Conservation (phyloP, 73 alveolate species). For the Paramecium sexaurelia region DNA sequence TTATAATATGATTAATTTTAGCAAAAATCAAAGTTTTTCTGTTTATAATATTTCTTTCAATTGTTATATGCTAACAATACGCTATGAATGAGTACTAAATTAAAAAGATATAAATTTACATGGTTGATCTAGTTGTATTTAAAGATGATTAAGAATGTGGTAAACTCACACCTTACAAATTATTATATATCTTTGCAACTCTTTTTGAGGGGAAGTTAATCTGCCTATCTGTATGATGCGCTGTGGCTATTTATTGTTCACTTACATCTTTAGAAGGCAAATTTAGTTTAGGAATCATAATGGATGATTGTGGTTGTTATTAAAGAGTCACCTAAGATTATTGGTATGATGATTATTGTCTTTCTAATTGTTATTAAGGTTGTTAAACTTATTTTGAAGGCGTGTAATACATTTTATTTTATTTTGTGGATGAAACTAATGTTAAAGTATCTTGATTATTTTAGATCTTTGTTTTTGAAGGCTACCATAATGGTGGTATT, state of each 20-base stretch:
- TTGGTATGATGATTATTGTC: background rate
- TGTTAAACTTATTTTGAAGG: background rate
- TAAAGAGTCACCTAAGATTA: background rate
- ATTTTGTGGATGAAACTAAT: background rate
- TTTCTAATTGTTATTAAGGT: background rate
- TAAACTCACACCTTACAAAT: background rate
- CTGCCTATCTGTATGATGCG: background rate
- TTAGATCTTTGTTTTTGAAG: background rate
- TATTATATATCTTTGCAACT: constrained; percentile 31
- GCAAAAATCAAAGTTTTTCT: constrained; percentile 1
- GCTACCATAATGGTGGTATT: background rate
- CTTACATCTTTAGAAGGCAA: background rate
- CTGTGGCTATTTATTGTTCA: background rate
- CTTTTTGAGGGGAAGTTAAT: constrained; percentile 36
- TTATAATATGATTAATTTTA: background rate
- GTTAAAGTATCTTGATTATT: background rate
- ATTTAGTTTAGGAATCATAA: background rate
- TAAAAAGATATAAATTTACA: background rate
- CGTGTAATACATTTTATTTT: background rate
- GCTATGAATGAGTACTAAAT: constrained; percentile 22
- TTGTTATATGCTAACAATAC: background rate
- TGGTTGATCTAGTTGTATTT: constrained; percentile 42
- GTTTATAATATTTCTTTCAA: background rate
- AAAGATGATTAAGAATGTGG: constrained; percentile 28
- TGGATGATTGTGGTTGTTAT: background rate